A percentile compares a stretch with the other conserved stretches of the same genome.
These are phyloP conservation scores for Alliaria petiolata DNA, from an alignment of 345 rosid genomes.

Conservation along the genomic window DNA sequence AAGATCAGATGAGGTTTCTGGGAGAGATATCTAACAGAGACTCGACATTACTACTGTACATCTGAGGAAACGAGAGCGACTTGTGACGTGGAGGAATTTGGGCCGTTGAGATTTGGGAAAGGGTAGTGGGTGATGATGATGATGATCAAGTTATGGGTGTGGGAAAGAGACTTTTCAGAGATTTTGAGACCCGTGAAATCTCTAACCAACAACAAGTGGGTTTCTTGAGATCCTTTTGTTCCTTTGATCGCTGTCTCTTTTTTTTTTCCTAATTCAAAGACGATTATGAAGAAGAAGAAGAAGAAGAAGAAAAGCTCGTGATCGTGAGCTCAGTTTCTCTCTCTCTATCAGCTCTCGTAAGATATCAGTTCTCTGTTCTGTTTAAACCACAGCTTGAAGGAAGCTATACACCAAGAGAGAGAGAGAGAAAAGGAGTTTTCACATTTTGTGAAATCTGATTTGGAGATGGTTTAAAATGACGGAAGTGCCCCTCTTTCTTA, in stretches of 20 bases:
- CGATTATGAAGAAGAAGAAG: neutral
- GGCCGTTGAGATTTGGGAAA: neutral
- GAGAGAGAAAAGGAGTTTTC: constrained; percentile 1
- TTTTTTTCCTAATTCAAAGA: neutral
- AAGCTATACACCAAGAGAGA: constrained; percentile 1
- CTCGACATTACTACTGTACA: neutral
- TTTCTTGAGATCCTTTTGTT: constrained; percentile 30
- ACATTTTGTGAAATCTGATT: constrained; percentile 15
- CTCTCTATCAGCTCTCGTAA: neutral
- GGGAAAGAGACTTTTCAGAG: constrained; percentile 22
- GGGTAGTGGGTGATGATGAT: neutral
- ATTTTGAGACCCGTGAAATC: constrained; percentile 24
- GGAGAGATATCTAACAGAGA: constrained; percentile 13
- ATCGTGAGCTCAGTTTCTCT: constrained; percentile 3
- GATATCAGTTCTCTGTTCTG: constrained; percentile 17
- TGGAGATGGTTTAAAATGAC: neutral
- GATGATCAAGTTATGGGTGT: constrained; percentile 18
- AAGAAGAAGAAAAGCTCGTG: constrained; percentile 10
- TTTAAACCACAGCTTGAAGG: constrained; percentile 26
- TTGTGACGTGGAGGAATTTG: constrained; percentile 19
- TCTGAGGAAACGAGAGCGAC: neutral
- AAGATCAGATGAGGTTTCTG: neutral
- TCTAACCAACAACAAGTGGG: constrained; percentile 40
- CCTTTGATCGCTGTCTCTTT: constrained; percentile 13
- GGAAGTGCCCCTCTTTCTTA: neutral